phyloP scores from a whole-genome alignment of 495 filamentous ascomycete genomes.

The Cercophora newfieldiana region DNA sequence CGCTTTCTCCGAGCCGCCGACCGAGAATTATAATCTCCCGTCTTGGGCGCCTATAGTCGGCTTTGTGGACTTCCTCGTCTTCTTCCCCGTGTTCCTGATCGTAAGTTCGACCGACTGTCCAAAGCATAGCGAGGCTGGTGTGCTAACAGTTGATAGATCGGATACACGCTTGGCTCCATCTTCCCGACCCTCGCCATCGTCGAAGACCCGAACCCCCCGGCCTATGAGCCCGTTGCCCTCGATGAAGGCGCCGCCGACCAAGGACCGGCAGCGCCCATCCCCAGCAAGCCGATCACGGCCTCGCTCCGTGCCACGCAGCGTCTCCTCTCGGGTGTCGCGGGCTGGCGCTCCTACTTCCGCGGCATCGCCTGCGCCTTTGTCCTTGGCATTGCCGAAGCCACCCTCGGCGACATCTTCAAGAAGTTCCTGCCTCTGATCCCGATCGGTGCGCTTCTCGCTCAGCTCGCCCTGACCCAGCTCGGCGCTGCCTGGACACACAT shows the following conservation, averaged over 20 bases:
- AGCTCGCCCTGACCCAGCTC: conserved; percentile 39
- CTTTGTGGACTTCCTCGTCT: conserved; percentile 37
- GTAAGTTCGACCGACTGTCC: conserved; percentile 28
- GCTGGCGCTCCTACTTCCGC: conserved; percentile 44
- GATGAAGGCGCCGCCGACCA: conserved; percentile 36
- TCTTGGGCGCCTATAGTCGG: conserved; percentile 9
- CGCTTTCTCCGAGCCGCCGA: conserved; percentile 8
- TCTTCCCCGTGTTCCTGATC: conserved; percentile 39
- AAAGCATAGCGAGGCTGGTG: neutral
- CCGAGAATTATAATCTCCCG: conserved; percentile 11
- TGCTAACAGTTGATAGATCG: conserved; percentile 27
- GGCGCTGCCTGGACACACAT: conserved; percentile 47
- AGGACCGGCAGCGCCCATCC: conserved; percentile 23
- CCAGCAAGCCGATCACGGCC: conserved; percentile 39
- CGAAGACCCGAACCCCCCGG: conserved; percentile 51
- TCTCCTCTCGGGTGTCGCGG: conserved; percentile 37
- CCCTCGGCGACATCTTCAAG: conserved; percentile 27
- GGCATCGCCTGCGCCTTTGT: conserved; percentile 37
- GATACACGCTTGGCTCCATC: conserved; percentile 42
- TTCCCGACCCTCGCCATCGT: conserved; percentile 49
- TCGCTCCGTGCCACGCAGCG: conserved; percentile 46
- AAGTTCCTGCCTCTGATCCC: conserved; percentile 21
- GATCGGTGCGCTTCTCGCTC: conserved; percentile 37
- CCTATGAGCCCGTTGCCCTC: conserved; percentile 44
- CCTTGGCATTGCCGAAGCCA: conserved; percentile 18